Evolutionary conservation across 78 protist species (phyloP).

Genomic region (Emiliania huxleyi): DNA sequence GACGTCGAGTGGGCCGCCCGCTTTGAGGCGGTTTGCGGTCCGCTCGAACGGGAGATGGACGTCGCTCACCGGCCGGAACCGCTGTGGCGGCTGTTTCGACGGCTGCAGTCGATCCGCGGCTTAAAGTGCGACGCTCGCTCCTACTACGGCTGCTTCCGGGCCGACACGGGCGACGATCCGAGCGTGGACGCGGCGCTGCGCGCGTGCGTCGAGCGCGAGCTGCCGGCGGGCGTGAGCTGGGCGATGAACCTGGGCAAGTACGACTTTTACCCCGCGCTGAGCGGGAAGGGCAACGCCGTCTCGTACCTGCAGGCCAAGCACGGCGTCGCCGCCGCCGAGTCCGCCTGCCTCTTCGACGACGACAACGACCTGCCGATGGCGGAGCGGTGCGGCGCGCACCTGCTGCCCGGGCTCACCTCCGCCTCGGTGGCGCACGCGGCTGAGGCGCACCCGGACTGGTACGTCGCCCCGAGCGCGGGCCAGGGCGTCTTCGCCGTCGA

Average conservation of each 20-base stretch:
- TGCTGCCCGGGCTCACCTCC: not conserved
- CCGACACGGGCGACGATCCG: not conserved
- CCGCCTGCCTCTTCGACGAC: slow-evolving; percentile 7
- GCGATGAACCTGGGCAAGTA: slow-evolving; percentile 20
- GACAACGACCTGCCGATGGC: slow-evolving; percentile 28
- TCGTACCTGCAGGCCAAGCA: not conserved
- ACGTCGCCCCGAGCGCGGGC: not conserved
- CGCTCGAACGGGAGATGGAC: not conserved
- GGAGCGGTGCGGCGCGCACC: not conserved
- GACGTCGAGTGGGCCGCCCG: not conserved
- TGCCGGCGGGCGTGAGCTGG: not conserved
- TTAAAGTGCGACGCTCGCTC: not conserved
- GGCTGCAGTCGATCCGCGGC: too few relatives aligned
- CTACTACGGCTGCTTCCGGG: slow-evolving; percentile 20
- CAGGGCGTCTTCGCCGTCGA: slow-evolving; percentile 18
- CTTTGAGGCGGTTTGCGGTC: not conserved
- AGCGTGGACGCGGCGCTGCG: not conserved
- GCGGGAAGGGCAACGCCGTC: slow-evolving; percentile 2
- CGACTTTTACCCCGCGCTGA: not conserved
- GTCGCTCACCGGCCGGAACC: not conserved
- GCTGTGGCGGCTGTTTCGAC: slow-evolving; percentile 1
- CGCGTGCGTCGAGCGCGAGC: not conserved
- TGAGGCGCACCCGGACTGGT: not conserved
- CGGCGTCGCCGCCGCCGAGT: not conserved
- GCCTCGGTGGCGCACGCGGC: not conserved